phyloP scores from a whole-genome alignment of 768 basidiomycete species.

The Boletellus emodensis region DNA sequence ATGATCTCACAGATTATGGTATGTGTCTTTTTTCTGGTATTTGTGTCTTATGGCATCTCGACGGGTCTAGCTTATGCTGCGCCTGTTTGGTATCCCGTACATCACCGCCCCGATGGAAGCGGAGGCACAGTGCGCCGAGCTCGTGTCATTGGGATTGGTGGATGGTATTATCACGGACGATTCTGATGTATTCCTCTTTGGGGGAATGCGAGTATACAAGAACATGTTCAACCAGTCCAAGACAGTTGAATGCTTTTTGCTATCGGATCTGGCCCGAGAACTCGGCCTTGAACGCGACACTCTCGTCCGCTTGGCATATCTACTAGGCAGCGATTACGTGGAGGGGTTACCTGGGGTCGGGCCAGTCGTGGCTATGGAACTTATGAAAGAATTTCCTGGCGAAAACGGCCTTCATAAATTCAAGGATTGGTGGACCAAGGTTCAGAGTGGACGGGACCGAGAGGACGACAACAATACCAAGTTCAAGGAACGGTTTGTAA shows the following conservation, averaged over 20 bases:
- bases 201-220: slow-evolving; percentile 92
- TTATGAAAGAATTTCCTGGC: slow-evolving; percentile 90
- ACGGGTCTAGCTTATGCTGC: slow-evolving; percentile 68
- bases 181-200: slow-evolving; percentile 98
- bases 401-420: slow-evolving; percentile 80
- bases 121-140: slow-evolving; percentile 95
- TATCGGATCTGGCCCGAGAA: slow-evolving; percentile 80
- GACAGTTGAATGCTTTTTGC: slow-evolving; percentile 94
- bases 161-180: slow-evolving; percentile 99
- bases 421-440: slow-evolving; percentile 90
- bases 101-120: slow-evolving; percentile 99
- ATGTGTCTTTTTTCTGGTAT: slow-evolving; percentile 12
- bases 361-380: slow-evolving; percentile 94
- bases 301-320: slow-evolving; percentile 84
- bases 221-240: slow-evolving; percentile 99
- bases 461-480: slow-evolving; percentile 66
- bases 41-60: slow-evolving; percentile 1
- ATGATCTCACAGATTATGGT: slow-evolving; percentile 88
- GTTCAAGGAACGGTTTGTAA: slow-evolving; percentile 82
- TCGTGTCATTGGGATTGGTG: slow-evolving; percentile 79
- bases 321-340: slow-evolving; percentile 95
- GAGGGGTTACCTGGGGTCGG: slow-evolving; percentile 91
- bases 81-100: slow-evolving; percentile 95
- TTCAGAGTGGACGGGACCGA: slow-evolving; percentile 85
- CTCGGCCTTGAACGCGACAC: slow-evolving; percentile 83